Base-by-base conservation (phyloP, 306 rosid species). In the Astragalus glycyphyllos region DNA sequence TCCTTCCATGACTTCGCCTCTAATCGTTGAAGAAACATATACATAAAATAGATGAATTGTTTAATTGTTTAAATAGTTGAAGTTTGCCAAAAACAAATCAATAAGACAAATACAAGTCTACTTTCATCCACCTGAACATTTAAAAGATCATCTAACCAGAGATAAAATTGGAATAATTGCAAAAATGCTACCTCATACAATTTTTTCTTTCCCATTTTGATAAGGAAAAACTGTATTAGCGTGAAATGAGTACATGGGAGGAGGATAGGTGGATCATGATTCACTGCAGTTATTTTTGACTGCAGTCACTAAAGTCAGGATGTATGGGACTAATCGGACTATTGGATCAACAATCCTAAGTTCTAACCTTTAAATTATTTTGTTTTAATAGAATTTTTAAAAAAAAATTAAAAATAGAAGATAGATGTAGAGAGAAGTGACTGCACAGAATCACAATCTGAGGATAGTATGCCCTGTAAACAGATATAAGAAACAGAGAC, bases 1-100 rank as follows among this genome's bases (percentile, higher is more conserved):
- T 50, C 53, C 72, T 55, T 32, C 57, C 12, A 47, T 49, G 48
- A 62, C 49, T 26, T 20, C 29, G 53, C 45, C 53, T 63, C 68
- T 37, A 32, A 37, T 48, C 20, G 56, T 68, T 46, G 5, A 58
- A 7, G 37, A 67, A 57, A 47, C 6, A 1, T 31, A 26, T 37
- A 7, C 2, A 51, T 41, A 56, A 40, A 72, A 65, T 58, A 16
- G 13, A 55, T 26, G 13, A 71, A 17, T 37, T 51, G 23, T 55
- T 56, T 65, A 71, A 17, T 37, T 51, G 23, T 55, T 56, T 65
- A 38, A 70, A 64, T 12, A 6, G 13, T 23, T 23, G 26, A 46
- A 71, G 23, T 64, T 49, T 7, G 12, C 8, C 42, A 77, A 17
- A 49, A 44, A 54, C 48, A 38, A 40, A 53, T 34, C 32, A 53